Evolutionary conservation across 805 yeast genomes (phyloP), one percentile per base, ranked within the genome.

Genomic region (Candida maris): DNA sequence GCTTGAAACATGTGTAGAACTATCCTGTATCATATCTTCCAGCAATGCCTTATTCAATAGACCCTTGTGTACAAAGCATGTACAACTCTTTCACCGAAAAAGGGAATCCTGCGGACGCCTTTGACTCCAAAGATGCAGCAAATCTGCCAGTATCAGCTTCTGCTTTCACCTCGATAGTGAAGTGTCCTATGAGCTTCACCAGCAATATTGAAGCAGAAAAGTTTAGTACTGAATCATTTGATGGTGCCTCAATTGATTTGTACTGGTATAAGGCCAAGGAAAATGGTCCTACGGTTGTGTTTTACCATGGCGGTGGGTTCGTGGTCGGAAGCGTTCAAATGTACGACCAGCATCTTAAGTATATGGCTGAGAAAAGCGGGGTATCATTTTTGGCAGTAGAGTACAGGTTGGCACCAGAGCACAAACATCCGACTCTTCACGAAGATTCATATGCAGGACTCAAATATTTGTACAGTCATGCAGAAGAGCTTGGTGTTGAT

Each of bases 281-380:
- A 10, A 26, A 26, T 9, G 29, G 29, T 12, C 29, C 29, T 26
- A 15, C 29, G 9, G 29, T 15, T 26, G 29, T 26, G 8, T 26
- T 9, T 14, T 26, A 26, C 13, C 29, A 26, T 26, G 29, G 29
- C 15, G 29, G 29, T 8, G 29, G 29, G 16, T 26, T 26, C 13
- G 29, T 26, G 9, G 29, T 8, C 13, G 29, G 29, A 7, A 9
- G 15, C 8, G 29, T 26, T 26, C 13, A 7, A 7, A 15, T 9
- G 8, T 26, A 26, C 13, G 29, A 26, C 29, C 9, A 26, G 13
- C 13, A 15, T 14, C 29, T 26, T 15, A 26, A 26, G 15, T 26
- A 9, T 15, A 9, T 9, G 8, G 15, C 29, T 7, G 7, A 8
- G 8, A 14, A 26, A 13, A 26, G 29, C 29, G 9, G 15, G 29